A percentile compares a stretch with the other conserved stretches of the same genome.
Conservation (phyloP, 192 early-diverging fungal species). For the Podila minutissima region DNA sequence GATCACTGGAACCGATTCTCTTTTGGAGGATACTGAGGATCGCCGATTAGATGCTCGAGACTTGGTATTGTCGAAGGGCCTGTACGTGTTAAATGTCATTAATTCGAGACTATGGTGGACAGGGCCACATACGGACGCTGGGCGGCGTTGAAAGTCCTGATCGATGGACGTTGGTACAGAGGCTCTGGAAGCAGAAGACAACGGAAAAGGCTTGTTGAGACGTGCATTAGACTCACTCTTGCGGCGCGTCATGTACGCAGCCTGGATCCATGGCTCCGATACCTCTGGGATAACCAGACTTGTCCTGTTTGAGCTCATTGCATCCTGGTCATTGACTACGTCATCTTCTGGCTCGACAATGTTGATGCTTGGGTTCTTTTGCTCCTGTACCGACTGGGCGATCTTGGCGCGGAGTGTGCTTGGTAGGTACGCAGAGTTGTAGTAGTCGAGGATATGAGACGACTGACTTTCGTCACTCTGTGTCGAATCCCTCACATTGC, state of each 20-base stretch:
- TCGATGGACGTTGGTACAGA: not conserved
- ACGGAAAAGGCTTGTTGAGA: not conserved
- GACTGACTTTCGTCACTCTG: conserved; percentile 21
- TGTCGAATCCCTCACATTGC: conserved; percentile 7
- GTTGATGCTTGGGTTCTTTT: not conserved
- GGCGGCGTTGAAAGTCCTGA: not conserved
- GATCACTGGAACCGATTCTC: not conserved
- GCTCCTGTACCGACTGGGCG: not conserved
- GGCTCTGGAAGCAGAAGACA: not conserved
- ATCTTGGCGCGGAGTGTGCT: not conserved
- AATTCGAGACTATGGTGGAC: not conserved
- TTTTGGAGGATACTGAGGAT: not conserved
- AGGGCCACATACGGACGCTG: not conserved
- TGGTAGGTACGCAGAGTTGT: conserved; percentile 10
- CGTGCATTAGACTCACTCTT: conserved; percentile 13
- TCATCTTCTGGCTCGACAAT: not conserved
- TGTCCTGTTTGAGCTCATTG: not conserved
- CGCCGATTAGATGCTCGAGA: not conserved
- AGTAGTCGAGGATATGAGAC: conserved; percentile 33
- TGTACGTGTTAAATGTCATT: not conserved
- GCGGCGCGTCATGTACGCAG: conserved; percentile 45
- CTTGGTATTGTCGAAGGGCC: not conserved
- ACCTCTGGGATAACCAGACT: not conserved
- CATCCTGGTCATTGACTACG: not conserved
- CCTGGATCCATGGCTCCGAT: conserved; percentile 24